Evolutionary conservation across 306 rosid genomes (phyloP).

Genomic region (Cotoneaster glaucophyllus): DNA sequence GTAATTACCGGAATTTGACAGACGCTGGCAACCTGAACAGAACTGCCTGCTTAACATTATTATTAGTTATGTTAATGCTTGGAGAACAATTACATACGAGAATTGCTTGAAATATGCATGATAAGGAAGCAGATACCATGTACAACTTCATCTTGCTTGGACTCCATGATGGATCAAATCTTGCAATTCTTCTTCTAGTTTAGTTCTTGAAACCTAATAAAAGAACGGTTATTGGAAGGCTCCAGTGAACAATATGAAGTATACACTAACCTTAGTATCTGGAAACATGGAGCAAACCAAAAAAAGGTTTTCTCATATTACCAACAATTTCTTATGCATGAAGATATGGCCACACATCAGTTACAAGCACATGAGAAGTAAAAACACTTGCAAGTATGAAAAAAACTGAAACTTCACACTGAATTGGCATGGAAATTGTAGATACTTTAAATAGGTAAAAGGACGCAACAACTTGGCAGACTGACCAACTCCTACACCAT

Average conservation of each 20-base stretch:
- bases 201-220: conserved; percentile 1
- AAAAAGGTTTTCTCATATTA: neutral
- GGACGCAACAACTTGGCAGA: no score
- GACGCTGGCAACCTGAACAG: neutral
- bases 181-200: neutral
- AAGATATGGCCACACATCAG: neutral
- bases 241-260: neutral
- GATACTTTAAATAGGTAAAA: no score
- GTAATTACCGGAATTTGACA: neutral
- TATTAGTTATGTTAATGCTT: no score
- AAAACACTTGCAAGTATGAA: no score
- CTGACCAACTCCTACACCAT: no score
- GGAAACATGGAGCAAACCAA: no score
- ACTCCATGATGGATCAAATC: conserved; percentile 33
- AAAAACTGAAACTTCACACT: no score
- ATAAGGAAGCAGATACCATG: conserved; percentile 29
- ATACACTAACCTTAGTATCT: neutral
- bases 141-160: conserved; percentile 29
- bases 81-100: neutral
- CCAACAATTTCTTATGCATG: neutral
- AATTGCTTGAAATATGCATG: neutral
- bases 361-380: neutral
- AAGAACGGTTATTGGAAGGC: neutral
- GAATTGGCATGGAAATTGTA: no score
- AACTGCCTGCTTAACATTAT: neutral